Evolutionary conservation across 345 rosid genomes (phyloP).

Genomic region (Stellera chamaejasme): DNA sequence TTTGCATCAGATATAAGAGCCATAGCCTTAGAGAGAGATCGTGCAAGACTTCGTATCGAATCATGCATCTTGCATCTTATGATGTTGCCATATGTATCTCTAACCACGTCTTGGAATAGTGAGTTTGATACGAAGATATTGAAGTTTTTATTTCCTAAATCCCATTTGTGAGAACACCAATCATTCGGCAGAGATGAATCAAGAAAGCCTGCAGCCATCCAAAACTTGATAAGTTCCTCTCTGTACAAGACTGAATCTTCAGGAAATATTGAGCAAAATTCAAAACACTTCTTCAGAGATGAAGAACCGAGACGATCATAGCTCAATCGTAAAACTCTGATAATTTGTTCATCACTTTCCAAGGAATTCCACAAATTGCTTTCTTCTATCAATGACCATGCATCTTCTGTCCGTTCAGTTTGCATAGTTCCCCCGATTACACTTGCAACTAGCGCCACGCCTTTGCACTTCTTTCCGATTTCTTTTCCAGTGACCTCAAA

Average conservation of each 20-base stretch:
- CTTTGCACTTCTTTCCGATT: not conserved
- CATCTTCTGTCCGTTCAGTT: not conserved
- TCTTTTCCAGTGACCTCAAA: not conserved
- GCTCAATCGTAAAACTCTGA: not conserved
- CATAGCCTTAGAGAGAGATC: conserved; percentile 1
- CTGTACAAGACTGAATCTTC: not conserved
- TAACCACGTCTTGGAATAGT: conserved; percentile 11
- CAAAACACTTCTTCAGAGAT: too few species aligned
- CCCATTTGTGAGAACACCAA: not conserved
- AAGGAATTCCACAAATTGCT: not conserved
- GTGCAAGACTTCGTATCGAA: conserved; percentile 15
- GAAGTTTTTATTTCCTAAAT: conserved; percentile 12
- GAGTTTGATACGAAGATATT: conserved; percentile 9
- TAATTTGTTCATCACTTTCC: not conserved
- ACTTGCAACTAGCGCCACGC: not conserved
- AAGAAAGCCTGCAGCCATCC: conserved; percentile 19
- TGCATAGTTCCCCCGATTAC: not conserved
- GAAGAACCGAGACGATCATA: too few species aligned
- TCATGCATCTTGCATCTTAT: conserved; percentile 14
- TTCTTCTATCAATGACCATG: not conserved
- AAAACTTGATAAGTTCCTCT: not conserved
- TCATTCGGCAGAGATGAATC: not conserved
- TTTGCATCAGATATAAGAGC: not conserved
- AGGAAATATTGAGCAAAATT: not conserved
- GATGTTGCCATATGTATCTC: not conserved